Conservation (phyloP, 495 filamentous ascomycete genomes). For the Penicillium cataractarum region DNA sequence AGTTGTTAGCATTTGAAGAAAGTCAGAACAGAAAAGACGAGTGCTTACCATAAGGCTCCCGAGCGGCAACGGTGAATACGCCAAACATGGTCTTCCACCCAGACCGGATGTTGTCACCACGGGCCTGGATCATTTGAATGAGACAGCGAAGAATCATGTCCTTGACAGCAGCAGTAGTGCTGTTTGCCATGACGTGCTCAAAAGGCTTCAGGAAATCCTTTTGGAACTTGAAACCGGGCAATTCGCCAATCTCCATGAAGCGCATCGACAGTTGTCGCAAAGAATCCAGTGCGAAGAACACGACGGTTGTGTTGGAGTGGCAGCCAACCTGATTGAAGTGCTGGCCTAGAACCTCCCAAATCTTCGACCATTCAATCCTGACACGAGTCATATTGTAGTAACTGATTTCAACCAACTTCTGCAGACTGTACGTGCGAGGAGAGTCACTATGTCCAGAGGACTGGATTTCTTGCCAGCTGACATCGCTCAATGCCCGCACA, state of each 20-base stretch:
- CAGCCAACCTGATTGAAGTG: constrained; percentile 98
- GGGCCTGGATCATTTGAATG: constrained; percentile 97
- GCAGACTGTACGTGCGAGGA: constrained; percentile 92
- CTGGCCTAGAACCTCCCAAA: constrained; percentile 93
- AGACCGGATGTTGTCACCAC: constrained; percentile 92
- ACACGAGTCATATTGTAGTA: constrained; percentile 99
- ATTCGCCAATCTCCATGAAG: constrained; percentile 97
- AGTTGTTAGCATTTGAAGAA: constrained; percentile 12
- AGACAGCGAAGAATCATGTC: constrained; percentile 98
- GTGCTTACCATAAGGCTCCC: constrained; percentile 76
- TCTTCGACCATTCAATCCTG: constrained; percentile 95
- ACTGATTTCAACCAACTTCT: constrained; percentile 98
- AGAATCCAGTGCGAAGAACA: constrained; percentile 96
- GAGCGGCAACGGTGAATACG: constrained; percentile 93
- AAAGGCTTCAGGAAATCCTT: constrained; percentile 99
- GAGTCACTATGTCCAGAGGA: constrained; percentile 94
- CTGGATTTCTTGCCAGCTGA: constrained; percentile 99
- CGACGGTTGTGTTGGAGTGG: constrained; percentile 90
- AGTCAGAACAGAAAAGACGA: background rate
- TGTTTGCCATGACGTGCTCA: constrained; percentile 95
- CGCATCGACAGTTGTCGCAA: constrained; percentile 95
- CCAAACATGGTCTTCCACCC: constrained; percentile 99
- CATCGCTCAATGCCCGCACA: constrained; percentile 87
- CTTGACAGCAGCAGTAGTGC: constrained; percentile 85
- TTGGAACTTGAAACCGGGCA: constrained; percentile 99